These are phyloP conservation scores for Arabidopsis hybrid DNA, from an alignment of 441 rosid genomes.

Conservation along the genomic window DNA sequence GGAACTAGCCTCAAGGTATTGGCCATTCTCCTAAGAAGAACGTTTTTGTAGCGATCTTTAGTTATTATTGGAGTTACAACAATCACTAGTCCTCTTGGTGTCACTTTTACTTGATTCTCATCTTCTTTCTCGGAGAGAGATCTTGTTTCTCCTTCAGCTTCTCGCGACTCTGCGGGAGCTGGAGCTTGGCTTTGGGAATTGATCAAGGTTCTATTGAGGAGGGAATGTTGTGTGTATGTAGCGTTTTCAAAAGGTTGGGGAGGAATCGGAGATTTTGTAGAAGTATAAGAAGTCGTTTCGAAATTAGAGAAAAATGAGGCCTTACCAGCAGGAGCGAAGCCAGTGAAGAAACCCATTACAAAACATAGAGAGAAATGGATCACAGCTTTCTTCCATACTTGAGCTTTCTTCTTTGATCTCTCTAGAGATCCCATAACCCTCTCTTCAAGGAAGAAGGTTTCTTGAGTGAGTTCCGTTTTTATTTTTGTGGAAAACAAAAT, in stretches of 20 bases:
- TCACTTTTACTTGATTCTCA: conserved; percentile 5
- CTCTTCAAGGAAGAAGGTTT: neutral
- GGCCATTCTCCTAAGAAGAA: conserved; percentile 74
- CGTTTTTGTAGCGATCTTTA: conserved; percentile 48
- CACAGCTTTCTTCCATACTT: conserved; percentile 81
- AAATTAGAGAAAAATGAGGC: conserved; percentile 49
- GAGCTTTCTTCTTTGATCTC: conserved; percentile 84
- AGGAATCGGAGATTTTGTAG: conserved; percentile 43
- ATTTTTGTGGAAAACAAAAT: conserved; percentile 1
- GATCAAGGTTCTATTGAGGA: conserved; percentile 38
- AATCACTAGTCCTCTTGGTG: conserved; percentile 60
- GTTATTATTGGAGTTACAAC: conserved; percentile 68
- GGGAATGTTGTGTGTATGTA: conserved; percentile 36
- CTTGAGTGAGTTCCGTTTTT: neutral
- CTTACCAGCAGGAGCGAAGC: conserved; percentile 79
- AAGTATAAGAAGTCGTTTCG: conserved; percentile 20
- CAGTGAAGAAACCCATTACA: conserved; percentile 89
- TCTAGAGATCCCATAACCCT: conserved; percentile 54
- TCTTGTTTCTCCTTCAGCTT: conserved; percentile 35
- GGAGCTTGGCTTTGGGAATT: conserved; percentile 42
- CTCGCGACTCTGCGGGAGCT: conserved; percentile 36
- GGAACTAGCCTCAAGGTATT: conserved; percentile 71
- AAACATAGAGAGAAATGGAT: conserved; percentile 86
- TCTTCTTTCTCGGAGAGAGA: conserved; percentile 37
- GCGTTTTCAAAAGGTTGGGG: conserved; percentile 47